phyloP scores from a whole-genome alignment of 345 rosid species.

The Firmiana major region DNA sequence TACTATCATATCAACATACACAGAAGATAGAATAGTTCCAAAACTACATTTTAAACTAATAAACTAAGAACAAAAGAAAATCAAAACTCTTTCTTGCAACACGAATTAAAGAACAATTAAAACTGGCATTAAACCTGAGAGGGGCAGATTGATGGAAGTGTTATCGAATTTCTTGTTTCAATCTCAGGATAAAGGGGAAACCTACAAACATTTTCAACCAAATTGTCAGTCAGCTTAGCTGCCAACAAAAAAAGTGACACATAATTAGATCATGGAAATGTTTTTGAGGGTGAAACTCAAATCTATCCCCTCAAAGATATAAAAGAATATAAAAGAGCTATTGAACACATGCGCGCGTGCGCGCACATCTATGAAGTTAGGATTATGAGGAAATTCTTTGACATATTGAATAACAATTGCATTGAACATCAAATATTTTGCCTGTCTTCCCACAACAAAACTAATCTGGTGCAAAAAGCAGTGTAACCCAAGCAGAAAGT shows the following conservation, averaged over 20 bases:
- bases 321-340: not conserved
- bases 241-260: not conserved
- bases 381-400: not conserved
- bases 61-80: not conserved
- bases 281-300: not conserved
- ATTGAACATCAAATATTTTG: not conserved
- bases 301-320: not conserved
- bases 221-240: slow-evolving; percentile 16
- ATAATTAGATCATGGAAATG: not conserved
- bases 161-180: slow-evolving; percentile 77
- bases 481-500: not conserved
- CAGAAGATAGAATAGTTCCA: not conserved
- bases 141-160: slow-evolving; percentile 75
- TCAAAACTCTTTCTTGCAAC: not conserved
- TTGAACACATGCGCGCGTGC: too few species aligned
- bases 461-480: not conserved
- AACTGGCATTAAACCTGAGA: slow-evolving; percentile 55
- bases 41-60: not conserved
- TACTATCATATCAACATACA: not conserved
- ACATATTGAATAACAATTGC: not conserved
- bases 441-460: not conserved
- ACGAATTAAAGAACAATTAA: not conserved
- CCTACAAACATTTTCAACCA: slow-evolving; percentile 34
- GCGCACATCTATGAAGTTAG: too few species aligned
- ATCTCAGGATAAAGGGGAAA: slow-evolving; percentile 83